Conservation (phyloP, 2,329 filamentous ascomycete genomes). For the Seiridium unicorne region DNA sequence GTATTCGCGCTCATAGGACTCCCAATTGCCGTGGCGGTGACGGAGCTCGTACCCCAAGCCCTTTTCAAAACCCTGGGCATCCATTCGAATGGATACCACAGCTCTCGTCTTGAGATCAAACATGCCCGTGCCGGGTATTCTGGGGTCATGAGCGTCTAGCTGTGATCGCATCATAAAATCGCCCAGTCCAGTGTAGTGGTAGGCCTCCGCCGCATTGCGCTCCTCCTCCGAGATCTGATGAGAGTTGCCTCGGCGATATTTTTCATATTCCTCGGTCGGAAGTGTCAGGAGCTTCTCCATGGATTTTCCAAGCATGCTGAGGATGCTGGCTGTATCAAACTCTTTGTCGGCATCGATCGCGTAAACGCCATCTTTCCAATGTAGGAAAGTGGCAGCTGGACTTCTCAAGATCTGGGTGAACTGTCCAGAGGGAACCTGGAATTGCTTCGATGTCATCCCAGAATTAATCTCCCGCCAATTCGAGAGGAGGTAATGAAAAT, state of each 20-base stretch:
- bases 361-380: constrained; percentile 81
- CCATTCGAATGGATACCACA: constrained; percentile 89
- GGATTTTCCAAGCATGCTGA: constrained; percentile 90
- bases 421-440: constrained; percentile 56
- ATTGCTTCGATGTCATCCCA: constrained; percentile 64
- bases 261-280: constrained; percentile 79
- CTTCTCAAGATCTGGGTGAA: constrained; percentile 73
- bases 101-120: constrained; percentile 96
- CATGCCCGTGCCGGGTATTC: constrained; percentile 86
- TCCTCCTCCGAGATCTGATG: constrained; percentile 71
- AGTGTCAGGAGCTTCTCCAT: constrained; percentile 94
- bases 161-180: constrained; percentile 95
- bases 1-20: constrained; percentile 94
- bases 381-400: constrained; percentile 78
- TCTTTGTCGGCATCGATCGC: constrained; percentile 96
- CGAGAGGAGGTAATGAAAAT: constrained; percentile 92
- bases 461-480: constrained; percentile 74
- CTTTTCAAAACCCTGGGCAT: constrained; percentile 66
- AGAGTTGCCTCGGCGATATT: constrained; percentile 69
- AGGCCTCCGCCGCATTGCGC: constrained; percentile 71
- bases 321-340: constrained; percentile 78
- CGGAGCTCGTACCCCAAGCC: constrained; percentile 88
- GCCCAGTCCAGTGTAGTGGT: constrained; percentile 81
- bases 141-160: constrained; percentile 82
- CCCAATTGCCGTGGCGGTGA: constrained; percentile 70